A percentile compares a stretch with the other conserved stretches of the same genome.
phyloP scores from a whole-genome alignment of 768 basidiomycete genomes.

The Hemileccinum rubropunctum region DNA sequence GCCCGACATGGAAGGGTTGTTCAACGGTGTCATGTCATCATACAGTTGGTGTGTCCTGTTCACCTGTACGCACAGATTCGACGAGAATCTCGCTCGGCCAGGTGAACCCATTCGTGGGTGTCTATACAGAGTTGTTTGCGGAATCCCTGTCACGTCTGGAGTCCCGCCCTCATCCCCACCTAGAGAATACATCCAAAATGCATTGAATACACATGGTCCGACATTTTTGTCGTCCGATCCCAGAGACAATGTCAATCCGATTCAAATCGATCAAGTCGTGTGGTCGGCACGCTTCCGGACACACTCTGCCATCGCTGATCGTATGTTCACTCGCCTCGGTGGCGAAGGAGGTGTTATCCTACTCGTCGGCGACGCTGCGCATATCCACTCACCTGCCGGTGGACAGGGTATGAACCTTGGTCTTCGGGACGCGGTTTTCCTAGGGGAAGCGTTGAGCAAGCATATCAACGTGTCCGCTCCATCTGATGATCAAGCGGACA shows the following conservation, averaged over 20 bases:
- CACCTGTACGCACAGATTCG: conserved; percentile 32
- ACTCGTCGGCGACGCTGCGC: conserved; percentile 45
- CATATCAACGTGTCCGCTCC: conserved; percentile 21
- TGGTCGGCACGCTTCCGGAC: conserved; percentile 46
- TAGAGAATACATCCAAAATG: conserved; percentile 40
- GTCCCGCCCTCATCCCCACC: conserved; percentile 34
- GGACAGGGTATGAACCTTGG: conserved; percentile 55
- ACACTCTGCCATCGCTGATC: conserved; percentile 42
- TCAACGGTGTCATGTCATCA: conserved; percentile 24
- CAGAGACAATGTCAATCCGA: conserved; percentile 26
- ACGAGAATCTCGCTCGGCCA: conserved; percentile 10
- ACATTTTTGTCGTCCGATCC: conserved; percentile 30
- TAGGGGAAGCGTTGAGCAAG: conserved; percentile 40
- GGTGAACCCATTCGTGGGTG: conserved; percentile 1
- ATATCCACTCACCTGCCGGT: conserved; percentile 49
- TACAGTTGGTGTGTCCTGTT: conserved; percentile 34
- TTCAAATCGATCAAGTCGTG: conserved; percentile 33
- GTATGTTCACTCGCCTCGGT: conserved; percentile 31
- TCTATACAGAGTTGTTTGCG: conserved; percentile 40
- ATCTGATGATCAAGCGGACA: conserved; percentile 8
- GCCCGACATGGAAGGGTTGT: not conserved
- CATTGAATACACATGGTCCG: conserved; percentile 39
- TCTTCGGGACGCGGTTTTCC: conserved; percentile 46
- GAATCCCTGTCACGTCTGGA: conserved; percentile 32
- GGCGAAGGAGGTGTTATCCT: conserved; percentile 9